These are phyloP conservation scores for Cytospora piceae DNA, from an alignment of 2,329 filamentous ascomycete species.

Conservation along the genomic window DNA sequence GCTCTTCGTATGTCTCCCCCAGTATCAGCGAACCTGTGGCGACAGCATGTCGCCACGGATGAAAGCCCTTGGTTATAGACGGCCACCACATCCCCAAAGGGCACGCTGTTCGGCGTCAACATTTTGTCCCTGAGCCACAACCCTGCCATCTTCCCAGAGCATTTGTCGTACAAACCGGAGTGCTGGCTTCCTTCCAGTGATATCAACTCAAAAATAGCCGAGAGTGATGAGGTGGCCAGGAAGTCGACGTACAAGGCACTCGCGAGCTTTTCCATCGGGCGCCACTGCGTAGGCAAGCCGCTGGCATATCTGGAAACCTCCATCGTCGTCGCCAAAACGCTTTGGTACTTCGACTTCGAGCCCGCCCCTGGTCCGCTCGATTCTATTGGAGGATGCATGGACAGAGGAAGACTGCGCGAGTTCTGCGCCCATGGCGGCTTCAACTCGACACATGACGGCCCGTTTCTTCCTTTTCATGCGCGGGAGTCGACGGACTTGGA, in stretches of 20 bases:
- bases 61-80: constrained; percentile 10
- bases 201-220: neutral
- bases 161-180: constrained; percentile 45
- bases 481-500: neutral
- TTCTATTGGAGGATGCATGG: neutral
- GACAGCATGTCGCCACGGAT: constrained; percentile 3
- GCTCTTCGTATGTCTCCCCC: constrained; percentile 22
- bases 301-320: constrained; percentile 18
- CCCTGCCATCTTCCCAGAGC: constrained; percentile 45
- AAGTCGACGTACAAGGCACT: constrained; percentile 29
- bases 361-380: constrained; percentile 4
- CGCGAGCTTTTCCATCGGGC: neutral
- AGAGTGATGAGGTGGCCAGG: constrained; percentile 32
- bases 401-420: constrained; percentile 6
- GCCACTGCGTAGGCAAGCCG: constrained; percentile 8
- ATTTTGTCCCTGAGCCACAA: constrained; percentile 49
- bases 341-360: constrained; percentile 19
- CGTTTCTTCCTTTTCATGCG: constrained; percentile 3
- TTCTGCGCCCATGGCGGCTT: constrained; percentile 19
- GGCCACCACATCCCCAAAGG: constrained; percentile 13
- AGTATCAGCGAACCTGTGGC: neutral
- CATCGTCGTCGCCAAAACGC: constrained; percentile 11
- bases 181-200: constrained; percentile 43
- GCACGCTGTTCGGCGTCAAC: constrained; percentile 42
- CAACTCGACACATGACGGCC: constrained; percentile 9